phyloP scores from a whole-genome alignment of 106 monocot genomes.

The Allium fistulosum region DNA sequence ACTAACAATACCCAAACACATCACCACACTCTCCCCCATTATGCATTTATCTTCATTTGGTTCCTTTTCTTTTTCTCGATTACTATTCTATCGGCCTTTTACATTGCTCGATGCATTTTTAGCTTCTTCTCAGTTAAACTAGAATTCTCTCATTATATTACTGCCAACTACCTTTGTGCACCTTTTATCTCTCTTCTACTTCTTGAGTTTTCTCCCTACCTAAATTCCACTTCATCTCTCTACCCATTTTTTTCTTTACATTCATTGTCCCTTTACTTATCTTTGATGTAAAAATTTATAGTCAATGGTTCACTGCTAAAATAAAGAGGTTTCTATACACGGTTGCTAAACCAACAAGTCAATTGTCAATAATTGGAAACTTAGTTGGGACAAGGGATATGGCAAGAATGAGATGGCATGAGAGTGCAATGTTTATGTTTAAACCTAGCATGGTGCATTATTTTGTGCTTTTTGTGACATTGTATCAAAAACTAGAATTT shows the following conservation, averaged over 20 bases:
- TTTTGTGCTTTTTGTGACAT: slow-evolving; percentile 6
- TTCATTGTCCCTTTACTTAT: not conserved
- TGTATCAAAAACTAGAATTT: slow-evolving; percentile 8
- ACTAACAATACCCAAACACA: not conserved
- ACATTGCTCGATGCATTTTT: slow-evolving; percentile 18
- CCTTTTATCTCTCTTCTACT: slow-evolving; percentile 23
- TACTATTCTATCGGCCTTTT: slow-evolving; percentile 16
- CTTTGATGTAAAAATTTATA: slow-evolving; percentile 13
- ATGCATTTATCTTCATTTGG: slow-evolving; percentile 6
- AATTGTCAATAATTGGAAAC: slow-evolving; percentile 8
- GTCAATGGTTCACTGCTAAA: slow-evolving; percentile 18
- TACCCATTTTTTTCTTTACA: slow-evolving; percentile 1
- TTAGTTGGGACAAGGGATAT: slow-evolving; percentile 6
- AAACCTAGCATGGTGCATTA: slow-evolving; percentile 9
- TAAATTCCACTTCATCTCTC: not conserved
- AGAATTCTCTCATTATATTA: slow-evolving; percentile 27
- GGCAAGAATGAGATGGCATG: slow-evolving; percentile 7
- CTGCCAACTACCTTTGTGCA: slow-evolving; percentile 29
- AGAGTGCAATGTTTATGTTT: slow-evolving; percentile 13
- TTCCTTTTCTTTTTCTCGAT: slow-evolving; percentile 5
- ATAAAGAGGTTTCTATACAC: slow-evolving; percentile 22
- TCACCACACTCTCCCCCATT: not conserved
- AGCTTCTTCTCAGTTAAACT: slow-evolving; percentile 5
- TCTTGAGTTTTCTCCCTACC: slow-evolving; percentile 1
- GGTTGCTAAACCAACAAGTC: slow-evolving; percentile 28